These are phyloP conservation scores for Nannizziopsis barbatae DNA, from an alignment of 2,329 filamentous ascomycete species.

Conservation along the genomic window DNA sequence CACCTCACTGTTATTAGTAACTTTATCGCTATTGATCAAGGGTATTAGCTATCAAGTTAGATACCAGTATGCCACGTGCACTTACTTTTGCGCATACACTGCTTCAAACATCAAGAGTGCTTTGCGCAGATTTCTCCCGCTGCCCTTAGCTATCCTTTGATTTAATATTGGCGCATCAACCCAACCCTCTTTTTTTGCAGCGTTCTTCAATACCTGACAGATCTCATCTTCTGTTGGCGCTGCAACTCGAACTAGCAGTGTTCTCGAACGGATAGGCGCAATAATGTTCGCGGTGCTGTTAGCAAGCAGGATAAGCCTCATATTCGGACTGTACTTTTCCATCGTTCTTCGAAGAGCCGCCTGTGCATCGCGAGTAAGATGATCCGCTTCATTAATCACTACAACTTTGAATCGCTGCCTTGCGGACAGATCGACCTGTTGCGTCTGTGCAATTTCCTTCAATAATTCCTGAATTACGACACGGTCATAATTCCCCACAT, in stretches of 20 bases:
- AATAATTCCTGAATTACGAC: slow-evolving; percentile 92
- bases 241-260: slow-evolving; percentile 79
- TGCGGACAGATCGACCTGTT: slow-evolving; percentile 90
- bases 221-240: slow-evolving; percentile 82
- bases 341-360: slow-evolving; percentile 89
- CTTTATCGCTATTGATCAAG: slow-evolving; percentile 58
- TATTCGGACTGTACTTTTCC: slow-evolving; percentile 97
- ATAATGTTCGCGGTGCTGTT: slow-evolving; percentile 98
- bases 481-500: slow-evolving; percentile 91
- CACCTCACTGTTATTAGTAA: slow-evolving; percentile 76
- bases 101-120: slow-evolving; percentile 95
- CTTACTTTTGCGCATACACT: slow-evolving; percentile 89
- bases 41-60: not conserved
- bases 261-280: slow-evolving; percentile 89
- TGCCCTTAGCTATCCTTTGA: slow-evolving; percentile 75
- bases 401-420: slow-evolving; percentile 96
- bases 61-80: not conserved
- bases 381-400: slow-evolving; percentile 97
- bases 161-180: slow-evolving; percentile 64
- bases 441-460: slow-evolving; percentile 96
- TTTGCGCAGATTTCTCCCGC: slow-evolving; percentile 77
- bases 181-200: slow-evolving; percentile 74
- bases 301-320: slow-evolving; percentile 80
- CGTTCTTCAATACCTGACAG: slow-evolving; percentile 56
- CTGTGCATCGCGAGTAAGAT: slow-evolving; percentile 86